Evolutionary conservation across 2,329 filamentous ascomycete species (phyloP).

Genomic region (Endoconidiophora polonica): DNA sequence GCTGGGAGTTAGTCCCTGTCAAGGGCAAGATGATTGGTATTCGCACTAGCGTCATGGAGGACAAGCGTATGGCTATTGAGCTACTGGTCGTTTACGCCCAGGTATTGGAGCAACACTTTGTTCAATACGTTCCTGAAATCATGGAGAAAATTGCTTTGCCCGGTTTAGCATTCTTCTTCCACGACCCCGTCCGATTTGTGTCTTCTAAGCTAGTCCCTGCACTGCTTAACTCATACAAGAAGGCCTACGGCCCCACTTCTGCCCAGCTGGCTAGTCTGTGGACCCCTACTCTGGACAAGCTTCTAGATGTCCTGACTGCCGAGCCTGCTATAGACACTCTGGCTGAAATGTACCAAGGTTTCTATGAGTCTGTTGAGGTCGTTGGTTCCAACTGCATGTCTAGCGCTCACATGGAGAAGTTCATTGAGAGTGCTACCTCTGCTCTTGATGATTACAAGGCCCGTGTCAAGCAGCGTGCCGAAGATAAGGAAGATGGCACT

Average conservation of each 20-base stretch:
- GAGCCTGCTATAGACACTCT: constrained; percentile 93
- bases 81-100: constrained; percentile 94
- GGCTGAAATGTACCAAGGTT: constrained; percentile 98
- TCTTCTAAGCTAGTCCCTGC: constrained; percentile 91
- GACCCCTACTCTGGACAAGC: constrained; percentile 71
- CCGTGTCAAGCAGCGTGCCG: constrained; percentile 65
- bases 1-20: constrained; percentile 91
- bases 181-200: constrained; percentile 88
- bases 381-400: constrained; percentile 72
- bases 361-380: constrained; percentile 95
- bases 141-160: constrained; percentile 95
- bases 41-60: constrained; percentile 88
- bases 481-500: constrained; percentile 57
- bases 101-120: constrained; percentile 82
- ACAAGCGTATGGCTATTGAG: constrained; percentile 99
- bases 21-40: constrained; percentile 98
- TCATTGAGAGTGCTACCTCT: constrained; percentile 72
- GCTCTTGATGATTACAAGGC: constrained; percentile 86
- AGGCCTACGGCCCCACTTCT: constrained; percentile 67
- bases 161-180: constrained; percentile 95
- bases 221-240: constrained; percentile 85
- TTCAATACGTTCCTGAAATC: constrained; percentile 77
- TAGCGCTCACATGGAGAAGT: constrained; percentile 62
- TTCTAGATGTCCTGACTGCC: constrained; percentile 81
- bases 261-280: constrained; percentile 68